Base-by-base conservation (phyloP, 305 asterid genomes). In the Solanum aculeatissimum region DNA sequence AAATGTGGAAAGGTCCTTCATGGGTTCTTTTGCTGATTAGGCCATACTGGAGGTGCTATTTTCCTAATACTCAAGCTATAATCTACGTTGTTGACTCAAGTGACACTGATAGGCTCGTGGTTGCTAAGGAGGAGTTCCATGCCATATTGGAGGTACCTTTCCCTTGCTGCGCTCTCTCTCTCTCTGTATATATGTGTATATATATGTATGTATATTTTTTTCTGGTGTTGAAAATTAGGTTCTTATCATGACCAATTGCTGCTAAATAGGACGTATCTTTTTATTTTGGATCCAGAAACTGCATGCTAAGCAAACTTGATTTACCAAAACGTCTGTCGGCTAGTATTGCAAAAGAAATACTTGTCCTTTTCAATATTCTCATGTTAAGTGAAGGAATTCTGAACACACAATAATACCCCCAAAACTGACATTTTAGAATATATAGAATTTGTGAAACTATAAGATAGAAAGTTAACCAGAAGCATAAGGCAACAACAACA, bases 21-120 rank as follows among this genome's bases (percentile, higher is more conserved):
- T 77, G 66, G 82, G 49, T 51, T 77, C 65, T 77, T 77, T 77
- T 77, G 82, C 47, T 77, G 49, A 47, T 77, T 77, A 77, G 99
- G 92, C 99, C 98, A 54, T 95, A 96, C 88, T 96, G 99, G 98
- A 91, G 98, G 84, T 96, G 99, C 92, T 96, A 96, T 90, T 96
- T 94, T 84, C 99, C 99, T 40, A 96, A 96, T 88, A 96, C 99
- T 85, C 99, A 96, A 90, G 99, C 98, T 89, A 94, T 96, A 84
- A 94, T 96, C 86, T 96, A 96, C 87, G 99, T 96, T 86, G 98
- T 96, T 80, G 99, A 96, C 91, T 96, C 98, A 80, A 96, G 99
- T 88, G 99, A 96, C 87, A 95, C 98, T 7, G 99, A 96, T 86
- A 90, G 99, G 91, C 92, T 96, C 88, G 94, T 92, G 89, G 89